Evolutionary conservation across 768 basidiomycete species (phyloP).

Genomic region (Auriculariales sp.): DNA sequence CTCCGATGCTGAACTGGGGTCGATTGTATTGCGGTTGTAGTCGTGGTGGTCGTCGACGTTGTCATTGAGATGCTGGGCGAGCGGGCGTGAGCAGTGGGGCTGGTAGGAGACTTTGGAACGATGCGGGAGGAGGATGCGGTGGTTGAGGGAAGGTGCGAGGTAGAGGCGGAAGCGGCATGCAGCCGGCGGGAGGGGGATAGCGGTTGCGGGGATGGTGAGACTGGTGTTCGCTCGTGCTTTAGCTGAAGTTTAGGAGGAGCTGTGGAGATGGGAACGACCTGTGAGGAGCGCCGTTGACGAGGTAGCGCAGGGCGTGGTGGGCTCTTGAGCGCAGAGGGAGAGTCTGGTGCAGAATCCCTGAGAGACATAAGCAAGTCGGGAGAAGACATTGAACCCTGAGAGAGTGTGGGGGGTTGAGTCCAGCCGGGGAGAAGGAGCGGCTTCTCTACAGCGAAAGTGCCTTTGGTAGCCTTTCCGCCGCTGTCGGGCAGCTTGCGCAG

Average conservation of each 20-base stretch:
- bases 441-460: conserved; percentile 11
- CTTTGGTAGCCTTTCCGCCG: conserved; percentile 1
- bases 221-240: conserved; percentile 26
- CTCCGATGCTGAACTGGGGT: too few relatives aligned
- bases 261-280: conserved; percentile 38
- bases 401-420: conserved; percentile 47
- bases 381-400: conserved; percentile 60
- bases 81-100: neutral
- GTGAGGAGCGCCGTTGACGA: conserved; percentile 28
- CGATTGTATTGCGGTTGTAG: too few relatives aligned
- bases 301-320: neutral
- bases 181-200: conserved; percentile 27
- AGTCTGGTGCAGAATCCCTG: neutral
- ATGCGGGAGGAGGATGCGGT: conserved; percentile 15
- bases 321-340: neutral
- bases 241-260: conserved; percentile 21
- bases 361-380: conserved; percentile 37
- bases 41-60: neutral
- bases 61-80: neutral
- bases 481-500: conserved; percentile 12
- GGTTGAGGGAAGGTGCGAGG: conserved; percentile 34
- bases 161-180: conserved; percentile 32
- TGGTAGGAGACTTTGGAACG: neutral
- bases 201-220: conserved; percentile 24
- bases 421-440: conserved; percentile 36